A percentile compares a stretch with the other conserved stretches of the same genome.
phyloP scores from a whole-genome alignment of 768 basidiomycete genomes.

The Agrocybe pediades region DNA sequence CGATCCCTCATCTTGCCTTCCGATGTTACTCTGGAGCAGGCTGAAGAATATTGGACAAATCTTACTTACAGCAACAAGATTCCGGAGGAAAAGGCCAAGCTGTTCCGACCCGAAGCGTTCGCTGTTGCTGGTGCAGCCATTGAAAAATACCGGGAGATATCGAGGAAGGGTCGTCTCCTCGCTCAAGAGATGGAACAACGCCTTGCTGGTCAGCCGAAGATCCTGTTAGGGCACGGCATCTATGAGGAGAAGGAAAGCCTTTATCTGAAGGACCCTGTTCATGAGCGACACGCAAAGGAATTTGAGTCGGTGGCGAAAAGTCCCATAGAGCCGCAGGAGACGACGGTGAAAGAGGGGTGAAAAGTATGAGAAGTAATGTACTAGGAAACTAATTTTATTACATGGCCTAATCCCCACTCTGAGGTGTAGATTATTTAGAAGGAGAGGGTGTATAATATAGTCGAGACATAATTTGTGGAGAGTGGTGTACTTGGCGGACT shows the following conservation, averaged over 20 bases:
- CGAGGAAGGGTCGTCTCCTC: slow-evolving; percentile 45
- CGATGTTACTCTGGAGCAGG: slow-evolving; percentile 42
- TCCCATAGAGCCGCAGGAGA: neutral
- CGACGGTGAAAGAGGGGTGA: neutral
- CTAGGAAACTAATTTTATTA: no score
- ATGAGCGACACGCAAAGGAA: neutral
- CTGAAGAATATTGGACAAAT: slow-evolving; percentile 45
- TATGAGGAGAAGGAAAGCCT: slow-evolving; percentile 14
- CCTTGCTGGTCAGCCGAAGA: slow-evolving; percentile 46
- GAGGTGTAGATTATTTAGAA: no score
- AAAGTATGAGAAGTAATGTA: neutral
- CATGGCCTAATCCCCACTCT: no score
- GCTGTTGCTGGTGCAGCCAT: slow-evolving; percentile 33
- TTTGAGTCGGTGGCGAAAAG: neutral
- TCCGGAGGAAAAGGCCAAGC: slow-evolving; percentile 26
- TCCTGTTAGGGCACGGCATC: slow-evolving; percentile 36
- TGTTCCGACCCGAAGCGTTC: slow-evolving; percentile 35
- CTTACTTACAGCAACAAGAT: slow-evolving; percentile 41
- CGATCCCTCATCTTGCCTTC: slow-evolving; percentile 50
- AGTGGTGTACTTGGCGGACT: neutral
- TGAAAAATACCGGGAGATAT: slow-evolving; percentile 43
- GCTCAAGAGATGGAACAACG: slow-evolving; percentile 34
- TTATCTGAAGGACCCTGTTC: slow-evolving; percentile 2
- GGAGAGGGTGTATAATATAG: neutral
- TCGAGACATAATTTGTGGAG: neutral